Base-by-base conservation (phyloP, 1,284 basidiomycete species). In the Schizophyllum commune region DNA sequence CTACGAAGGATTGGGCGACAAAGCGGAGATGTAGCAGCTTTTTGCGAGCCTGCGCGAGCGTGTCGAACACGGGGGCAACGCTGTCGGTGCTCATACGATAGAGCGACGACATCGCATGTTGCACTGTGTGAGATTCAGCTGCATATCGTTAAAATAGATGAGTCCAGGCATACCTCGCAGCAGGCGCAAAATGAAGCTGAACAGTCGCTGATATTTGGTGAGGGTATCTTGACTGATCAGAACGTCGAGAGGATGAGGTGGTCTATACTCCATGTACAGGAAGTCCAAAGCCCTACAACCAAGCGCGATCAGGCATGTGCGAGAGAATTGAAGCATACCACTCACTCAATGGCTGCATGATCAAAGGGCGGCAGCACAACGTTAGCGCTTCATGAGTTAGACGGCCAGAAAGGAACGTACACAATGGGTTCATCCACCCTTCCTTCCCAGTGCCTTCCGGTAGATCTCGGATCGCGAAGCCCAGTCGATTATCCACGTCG, bases 161-260 rank as follows among this genome's bases (percentile, higher is more conserved):
- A n/a, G n/a, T n/a, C n/a, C n/a, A n/a, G 11, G 64, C 77, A 52
- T 67, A 89, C 91, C 90, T 77, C 93, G 80, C 66, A 87, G 79
- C 27, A 95, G 75, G 21, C 92, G 82, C 22, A 96, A 75, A 39
- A 93, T 79, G 66, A 94, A 85, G 0, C 88, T 81, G 70, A 94
- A 92, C 61, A 94, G 76, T 32, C 87, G 76, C 66, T 94, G 91
- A 69, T 94, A 95, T 71, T 94, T 94, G n/a, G 83, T 85, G 47
- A 94, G 73, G 47, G 90, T 80, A 1, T 82, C 77, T 0, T 80
- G 75, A 0, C 90, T 84, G 34, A 96, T 86, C 7, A 95, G 70
- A 8, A 86, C 78, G 56, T 85, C 82, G 51, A 95, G 75, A 0
- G 91, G 83, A 21, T 79, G 77, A 1, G 92, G 91, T 13, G 91